These are phyloP conservation scores for Cyberlindnera euphorbiae DNA, from an alignment of 805 yeast genomes.

Conservation along the genomic window DNA sequence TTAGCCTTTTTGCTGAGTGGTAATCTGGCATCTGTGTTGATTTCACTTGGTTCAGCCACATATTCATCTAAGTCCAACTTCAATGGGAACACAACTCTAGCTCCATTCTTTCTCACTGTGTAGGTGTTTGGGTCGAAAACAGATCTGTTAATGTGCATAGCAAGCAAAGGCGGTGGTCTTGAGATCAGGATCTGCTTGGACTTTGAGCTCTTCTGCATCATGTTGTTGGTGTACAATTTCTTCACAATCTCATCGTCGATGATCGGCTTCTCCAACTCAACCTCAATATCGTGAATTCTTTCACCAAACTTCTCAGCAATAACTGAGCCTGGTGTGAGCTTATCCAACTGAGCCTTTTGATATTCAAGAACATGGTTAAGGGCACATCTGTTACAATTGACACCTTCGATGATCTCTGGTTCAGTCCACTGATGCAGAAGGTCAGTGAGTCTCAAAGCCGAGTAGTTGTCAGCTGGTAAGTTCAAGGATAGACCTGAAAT, in stretches of 20 bases:
- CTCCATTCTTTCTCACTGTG: slow-evolving; percentile 76
- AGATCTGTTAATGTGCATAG: slow-evolving; percentile 87
- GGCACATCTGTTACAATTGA: slow-evolving; percentile 92
- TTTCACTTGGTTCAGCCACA: slow-evolving; percentile 63
- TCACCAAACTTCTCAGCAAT: slow-evolving; percentile 29
- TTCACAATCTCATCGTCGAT: slow-evolving; percentile 79
- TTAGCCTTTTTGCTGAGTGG: slow-evolving; percentile 53
- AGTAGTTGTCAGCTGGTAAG: slow-evolving; percentile 47
- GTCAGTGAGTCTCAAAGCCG: slow-evolving; percentile 42
- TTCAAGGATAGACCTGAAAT: slow-evolving; percentile 70
- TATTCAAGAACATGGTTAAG: slow-evolving; percentile 55
- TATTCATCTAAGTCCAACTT: slow-evolving; percentile 62
- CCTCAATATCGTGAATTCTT: slow-evolving; percentile 45
- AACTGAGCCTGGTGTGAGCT: slow-evolving; percentile 20
- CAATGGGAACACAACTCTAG: slow-evolving; percentile 74
- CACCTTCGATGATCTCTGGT: slow-evolving; percentile 88
- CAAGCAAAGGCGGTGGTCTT: slow-evolving; percentile 76
- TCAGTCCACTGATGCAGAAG: slow-evolving; percentile 62
- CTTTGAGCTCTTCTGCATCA: slow-evolving; percentile 71
- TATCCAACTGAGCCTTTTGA: slow-evolving; percentile 34
- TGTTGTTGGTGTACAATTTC: slow-evolving; percentile 65
- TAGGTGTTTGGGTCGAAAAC: slow-evolving; percentile 88
- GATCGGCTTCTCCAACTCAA: slow-evolving; percentile 57
- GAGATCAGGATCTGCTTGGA: slow-evolving; percentile 78
- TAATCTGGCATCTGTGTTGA: slow-evolving; percentile 74